These are phyloP conservation scores for Hydnum rufescens DNA, from an alignment of 768 basidiomycete genomes.

Conservation along the genomic window DNA sequence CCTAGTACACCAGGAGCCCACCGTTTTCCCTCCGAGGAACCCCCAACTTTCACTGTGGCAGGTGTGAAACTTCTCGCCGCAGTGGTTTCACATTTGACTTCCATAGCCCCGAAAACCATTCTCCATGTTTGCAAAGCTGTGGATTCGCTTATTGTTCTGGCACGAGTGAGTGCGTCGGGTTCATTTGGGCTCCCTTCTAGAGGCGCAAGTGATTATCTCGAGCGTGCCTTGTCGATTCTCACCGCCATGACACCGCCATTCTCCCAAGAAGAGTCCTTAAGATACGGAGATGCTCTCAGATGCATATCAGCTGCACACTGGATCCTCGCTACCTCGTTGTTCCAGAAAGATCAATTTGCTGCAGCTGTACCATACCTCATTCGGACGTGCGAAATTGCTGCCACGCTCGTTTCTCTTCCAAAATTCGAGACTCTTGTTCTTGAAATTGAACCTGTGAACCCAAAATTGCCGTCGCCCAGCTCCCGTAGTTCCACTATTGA, in stretches of 20 bases:
- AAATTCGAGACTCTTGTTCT: not conserved
- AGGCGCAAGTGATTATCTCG: not conserved
- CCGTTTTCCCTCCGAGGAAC: not conserved
- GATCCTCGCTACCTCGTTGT: constrained; percentile 25
- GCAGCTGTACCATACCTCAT: constrained; percentile 48
- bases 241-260: not conserved
- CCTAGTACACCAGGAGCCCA: no score
- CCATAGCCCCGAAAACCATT: not conserved
- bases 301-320: constrained; percentile 16
- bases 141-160: not conserved
- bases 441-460: no score
- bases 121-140: no score
- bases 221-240: not conserved
- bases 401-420: constrained; percentile 21
- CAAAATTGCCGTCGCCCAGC: not conserved
- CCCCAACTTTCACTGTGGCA: not conserved
- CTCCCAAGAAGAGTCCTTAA: not conserved
- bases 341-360: constrained; percentile 39
- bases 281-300: no score
- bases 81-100: not conserved
- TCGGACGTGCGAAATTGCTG: constrained; percentile 37
- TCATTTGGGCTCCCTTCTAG: not conserved
- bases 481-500: not conserved
- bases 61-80: not conserved
- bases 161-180: not conserved